Percentiles rank a stretch among this genome's conserved stretches.
phyloP scores from a whole-genome alignment of 2,329 filamentous ascomycete species.

The Tolypocladium tropicale region DNA sequence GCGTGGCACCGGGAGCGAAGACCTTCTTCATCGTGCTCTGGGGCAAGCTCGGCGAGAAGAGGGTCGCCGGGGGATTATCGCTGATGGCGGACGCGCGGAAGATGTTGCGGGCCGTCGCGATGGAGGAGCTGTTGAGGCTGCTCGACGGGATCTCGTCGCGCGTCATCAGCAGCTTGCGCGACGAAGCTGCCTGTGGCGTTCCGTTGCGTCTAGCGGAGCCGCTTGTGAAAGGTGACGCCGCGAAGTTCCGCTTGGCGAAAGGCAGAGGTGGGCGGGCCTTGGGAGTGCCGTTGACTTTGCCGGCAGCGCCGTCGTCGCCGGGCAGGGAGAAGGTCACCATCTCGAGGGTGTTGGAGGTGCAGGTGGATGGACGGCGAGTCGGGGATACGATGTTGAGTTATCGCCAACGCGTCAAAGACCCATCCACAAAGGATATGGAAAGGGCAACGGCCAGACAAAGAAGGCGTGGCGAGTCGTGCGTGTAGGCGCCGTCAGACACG shows the following conservation, averaged over 20 bases:
- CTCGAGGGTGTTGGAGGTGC: not conserved
- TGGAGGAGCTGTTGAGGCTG: slow-evolving; percentile 24
- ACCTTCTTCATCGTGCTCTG: slow-evolving; percentile 35
- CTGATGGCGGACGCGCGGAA: slow-evolving; percentile 28
- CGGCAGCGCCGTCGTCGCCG: slow-evolving; percentile 21
- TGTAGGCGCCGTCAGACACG: not conserved
- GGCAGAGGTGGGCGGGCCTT: slow-evolving; percentile 28
- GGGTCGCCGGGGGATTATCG: slow-evolving; percentile 18
- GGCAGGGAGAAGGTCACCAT: slow-evolving; percentile 31
- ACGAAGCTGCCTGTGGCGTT: slow-evolving; percentile 26
- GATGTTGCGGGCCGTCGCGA: slow-evolving; percentile 28
- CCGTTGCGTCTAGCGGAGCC: slow-evolving; percentile 21
- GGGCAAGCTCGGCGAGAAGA: slow-evolving; percentile 36
- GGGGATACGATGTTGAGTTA: not conserved
- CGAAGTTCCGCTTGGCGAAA: slow-evolving; percentile 32
- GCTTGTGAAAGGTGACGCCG: slow-evolving; percentile 23
- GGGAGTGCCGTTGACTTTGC: slow-evolving; percentile 23
- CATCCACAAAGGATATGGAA: not conserved
- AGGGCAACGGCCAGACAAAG: not conserved
- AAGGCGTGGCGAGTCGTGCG: not conserved
- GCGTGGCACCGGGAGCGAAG: slow-evolving; percentile 35
- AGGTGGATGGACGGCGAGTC: not conserved
- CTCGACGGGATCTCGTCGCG: slow-evolving; percentile 25
- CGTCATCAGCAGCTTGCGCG: slow-evolving; percentile 22
- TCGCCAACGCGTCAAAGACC: not conserved